Evolutionary conservation across 495 filamentous ascomycete species (phyloP), one percentile per base, ranked within the genome.

Genomic region (Talaromyces borbonicus): DNA sequence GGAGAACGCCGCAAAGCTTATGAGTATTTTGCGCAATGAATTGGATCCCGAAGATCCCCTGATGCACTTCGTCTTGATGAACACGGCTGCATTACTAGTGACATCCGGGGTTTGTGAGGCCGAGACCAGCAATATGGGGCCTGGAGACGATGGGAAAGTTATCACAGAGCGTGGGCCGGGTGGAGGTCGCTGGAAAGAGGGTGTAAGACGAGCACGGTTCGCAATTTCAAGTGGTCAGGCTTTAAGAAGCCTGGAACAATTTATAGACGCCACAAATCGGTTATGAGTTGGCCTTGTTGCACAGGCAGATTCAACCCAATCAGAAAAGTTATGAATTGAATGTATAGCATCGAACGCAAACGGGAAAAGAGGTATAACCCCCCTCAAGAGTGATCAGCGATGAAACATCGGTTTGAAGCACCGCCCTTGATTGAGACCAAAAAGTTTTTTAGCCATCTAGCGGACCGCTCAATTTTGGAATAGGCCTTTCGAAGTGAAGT

Each of bases 31-130:
- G 43, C 72, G 75, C 15, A 84, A 84, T 37, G 75, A 87, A 60
- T 56, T 93, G 44, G 68, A 75, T 1, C 68, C 70, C 8, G 82
- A 86, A 50, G 80, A 93, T 58, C 86, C 93, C 2, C 87, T 99
- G 52, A 59, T 93, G 60, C 81, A 92, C 56, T 97, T 97, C 54
- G 90, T 99, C 33, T 67, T 96, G 31, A 81, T 95, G 59, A 99
- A 99, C 56, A 83, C 90, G 0, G 92, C 92, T 1, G 87, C 87
- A 9, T 65, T 97, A 39, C 73, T 97, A 18, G 89, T 90, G 0
- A 76, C 82, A 5, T 72, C 85, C 1, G 93, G 93, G 0, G 63
- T 93, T n/a, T 92, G 89, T 53, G 90, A 95, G 46, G 77, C 80
- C 1, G 82, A 90, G 26, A 74, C 68, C 23, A 87, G 83, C 54